Base-by-base conservation (phyloP, 2,329 filamentous ascomycete species). In the Cryphonectria parasitica region DNA sequence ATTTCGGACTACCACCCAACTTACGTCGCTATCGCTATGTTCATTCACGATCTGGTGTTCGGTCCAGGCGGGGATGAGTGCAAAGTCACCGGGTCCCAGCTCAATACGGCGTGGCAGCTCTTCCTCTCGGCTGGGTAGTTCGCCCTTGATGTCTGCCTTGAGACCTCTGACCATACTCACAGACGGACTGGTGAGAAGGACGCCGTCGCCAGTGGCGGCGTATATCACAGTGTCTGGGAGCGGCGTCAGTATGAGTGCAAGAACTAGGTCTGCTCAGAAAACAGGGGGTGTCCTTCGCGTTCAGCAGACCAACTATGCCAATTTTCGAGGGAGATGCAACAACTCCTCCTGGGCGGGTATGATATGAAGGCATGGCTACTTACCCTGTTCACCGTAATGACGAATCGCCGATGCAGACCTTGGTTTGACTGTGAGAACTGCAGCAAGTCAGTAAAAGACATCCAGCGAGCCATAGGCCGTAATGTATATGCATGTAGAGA, bases 31-130 rank as follows among this genome's bases (percentile, higher is more conserved):
- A 65, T 76, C 36, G 43, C 87, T 84, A 1, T 78, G 78, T 52
- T 92, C 87, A 75, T 93, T 93, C 28, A 90, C 82, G 68, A 90
- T 86, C 77, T 92, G 90, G 79, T 93, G 90, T 77, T 93, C 90
- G 0, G 88, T 88, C 84, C 86, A 92, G 0, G 90, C 87, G 0
- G 91, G 91, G 17, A 93, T 86, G 68, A 92, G 84, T 3, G 90
- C 90, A 78, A 92, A 93, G 77, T 93, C 91, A 0, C 91, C 91
- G 0, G 88, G 83, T 1, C 79, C 79, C 8, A 94, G 82, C 25
- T 87, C 81, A 72, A 91, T 85, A 45, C 86, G 85, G 72, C 86
- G 86, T 0, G 84, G 77, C 41, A 83, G 80, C 45, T 81, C 81
- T 63, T 84, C 85, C 17, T 88, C 85, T 19, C n/a, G 54, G 13